Percentiles rank a stretch among this genome's conserved stretches.
phyloP scores from a whole-genome alignment of 2,329 filamentous ascomycete species.

The Aspergillus proliferans region DNA sequence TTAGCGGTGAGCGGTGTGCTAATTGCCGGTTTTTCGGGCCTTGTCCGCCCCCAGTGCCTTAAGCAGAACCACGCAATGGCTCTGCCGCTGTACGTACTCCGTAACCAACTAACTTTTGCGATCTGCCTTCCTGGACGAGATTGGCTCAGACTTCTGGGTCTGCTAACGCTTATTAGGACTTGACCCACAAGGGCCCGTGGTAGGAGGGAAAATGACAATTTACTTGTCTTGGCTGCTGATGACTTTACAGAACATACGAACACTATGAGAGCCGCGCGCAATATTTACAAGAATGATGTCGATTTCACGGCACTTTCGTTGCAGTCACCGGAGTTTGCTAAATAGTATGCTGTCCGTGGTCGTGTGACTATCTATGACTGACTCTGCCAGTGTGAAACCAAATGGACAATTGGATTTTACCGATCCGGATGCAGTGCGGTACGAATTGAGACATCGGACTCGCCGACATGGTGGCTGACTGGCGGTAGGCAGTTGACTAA shows the following conservation, averaged over 20 bases:
- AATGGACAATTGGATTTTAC: constrained; percentile 70
- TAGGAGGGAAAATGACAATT: not conserved
- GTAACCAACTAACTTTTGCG: too few relatives aligned
- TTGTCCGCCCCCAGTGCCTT: too few relatives aligned
- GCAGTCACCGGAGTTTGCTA: constrained; percentile 55
- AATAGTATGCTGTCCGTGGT: constrained; percentile 38
- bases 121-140: not conserved
- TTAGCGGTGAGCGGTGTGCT: not conserved
- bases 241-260: not conserved
- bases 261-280: constrained; percentile 31
- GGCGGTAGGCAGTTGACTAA: constrained; percentile 61
- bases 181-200: not conserved
- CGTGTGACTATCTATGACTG: not conserved
- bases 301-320: constrained; percentile 58
- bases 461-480: constrained; percentile 3
- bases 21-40: too few relatives aligned
- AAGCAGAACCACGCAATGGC: too few relatives aligned
- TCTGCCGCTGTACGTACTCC: too few relatives aligned
- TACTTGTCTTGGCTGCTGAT: not conserved
- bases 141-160: not conserved
- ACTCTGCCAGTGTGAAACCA: constrained; percentile 41
- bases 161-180: not conserved
- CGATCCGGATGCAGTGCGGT: constrained; percentile 69
- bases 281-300: constrained; percentile 52
- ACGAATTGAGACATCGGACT: constrained; percentile 21